Conservation (phyloP, 2,329 filamentous ascomycete species). For the Fusarium sp. region DNA sequence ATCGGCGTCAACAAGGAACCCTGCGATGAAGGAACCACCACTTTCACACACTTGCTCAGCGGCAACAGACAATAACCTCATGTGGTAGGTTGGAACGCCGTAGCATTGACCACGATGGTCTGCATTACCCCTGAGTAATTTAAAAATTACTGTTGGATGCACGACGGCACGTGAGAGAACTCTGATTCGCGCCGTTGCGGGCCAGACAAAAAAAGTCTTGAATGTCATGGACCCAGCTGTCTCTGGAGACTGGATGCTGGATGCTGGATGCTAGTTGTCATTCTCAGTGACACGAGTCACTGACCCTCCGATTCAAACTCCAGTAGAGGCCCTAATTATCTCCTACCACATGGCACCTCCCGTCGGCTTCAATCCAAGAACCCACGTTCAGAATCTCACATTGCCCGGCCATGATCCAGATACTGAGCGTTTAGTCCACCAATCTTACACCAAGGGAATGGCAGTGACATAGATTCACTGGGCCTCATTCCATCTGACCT, state of each 20-base stretch:
- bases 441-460: constrained; percentile 41
- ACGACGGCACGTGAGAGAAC: constrained; percentile 34
- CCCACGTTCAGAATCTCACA: constrained; percentile 7
- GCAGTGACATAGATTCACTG: constrained; percentile 22
- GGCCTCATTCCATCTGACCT: constrained; percentile 37
- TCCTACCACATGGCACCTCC: neutral
- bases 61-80: constrained; percentile 20
- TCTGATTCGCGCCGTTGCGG: constrained; percentile 38
- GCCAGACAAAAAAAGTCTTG: constrained; percentile 27
- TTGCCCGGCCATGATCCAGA: constrained; percentile 21
- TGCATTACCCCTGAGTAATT: constrained; percentile 48
- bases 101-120: constrained; percentile 42
- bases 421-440: constrained; percentile 48
- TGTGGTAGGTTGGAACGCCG: constrained; percentile 20
- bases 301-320: neutral
- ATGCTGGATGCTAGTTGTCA: constrained; percentile 8
- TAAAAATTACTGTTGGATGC: constrained; percentile 39
- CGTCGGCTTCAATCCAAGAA: constrained; percentile 7
- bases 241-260: constrained; percentile 12
- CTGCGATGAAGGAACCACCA: constrained; percentile 15
- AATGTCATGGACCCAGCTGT: constrained; percentile 15
- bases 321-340: constrained; percentile 9
- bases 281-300: constrained; percentile 27
- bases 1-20: constrained; percentile 7
- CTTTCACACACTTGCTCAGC: neutral